Evolutionary conservation across 2,329 filamentous ascomycete species (phyloP), one percentile per base, ranked within the genome.

Genomic region (Fusarium redolens): DNA sequence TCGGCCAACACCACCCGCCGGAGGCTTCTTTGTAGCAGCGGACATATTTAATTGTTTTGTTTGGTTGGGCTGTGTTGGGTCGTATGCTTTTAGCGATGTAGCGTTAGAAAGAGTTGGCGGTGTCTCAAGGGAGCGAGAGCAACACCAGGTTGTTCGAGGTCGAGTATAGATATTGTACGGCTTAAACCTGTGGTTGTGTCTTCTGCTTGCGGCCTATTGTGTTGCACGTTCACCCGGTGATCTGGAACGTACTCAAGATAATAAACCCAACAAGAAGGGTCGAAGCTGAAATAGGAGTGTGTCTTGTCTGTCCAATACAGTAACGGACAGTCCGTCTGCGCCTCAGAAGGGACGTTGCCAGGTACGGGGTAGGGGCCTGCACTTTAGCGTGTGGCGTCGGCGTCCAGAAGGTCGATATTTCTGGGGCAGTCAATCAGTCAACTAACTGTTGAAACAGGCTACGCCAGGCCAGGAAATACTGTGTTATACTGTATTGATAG

Each of bases 1-100:
- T 73, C 85, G 83, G 61, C 85, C 85, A 73, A 86, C 84, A 75
- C 84, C 84, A 71, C 83, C 81, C 68, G 84, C 81, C 64, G 85
- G 83, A 63, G 87, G 86, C 80, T 87, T 89, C 81, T 88, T 90
- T 65, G 86, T 82, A 71, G 84, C 82, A 68, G 84, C 81, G 56
- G 87, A 88, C 88, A 89, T 89, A 78, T 75, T 76, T 61, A 44
- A 48, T 47, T 41, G 37, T 61, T 52, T 68, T 62, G 43, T 52
- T 71, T 54, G 40, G 67, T 51, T 71, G 61, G 50, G 65, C 37
- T 69, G 58, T 37, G 55, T 55, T 74, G 67, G 52, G 61, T 58
- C 58, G 69, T 57, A 61, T 60, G 59, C 48, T 70, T 67, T 63
- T 40, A 61, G 71, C 47, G 59, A 60, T 25, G 58, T 25, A 61